Evolutionary conservation across 176 grass and related monocot genomes (phyloP), one percentile per base, ranked within the genome.

Genomic region (Saccharum officinarum): DNA sequence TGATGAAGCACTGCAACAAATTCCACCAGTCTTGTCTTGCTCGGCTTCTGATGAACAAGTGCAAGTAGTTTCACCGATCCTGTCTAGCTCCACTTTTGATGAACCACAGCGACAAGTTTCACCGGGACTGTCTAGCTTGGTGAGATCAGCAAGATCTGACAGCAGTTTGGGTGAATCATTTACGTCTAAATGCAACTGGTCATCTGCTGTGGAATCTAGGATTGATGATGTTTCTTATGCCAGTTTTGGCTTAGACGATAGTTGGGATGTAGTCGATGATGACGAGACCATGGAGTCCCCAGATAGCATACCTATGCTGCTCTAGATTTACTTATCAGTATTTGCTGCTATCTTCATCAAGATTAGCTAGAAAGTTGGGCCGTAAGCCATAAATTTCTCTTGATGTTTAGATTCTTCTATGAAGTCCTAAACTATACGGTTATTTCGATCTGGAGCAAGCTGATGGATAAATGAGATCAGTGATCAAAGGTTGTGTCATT

Each of bases 191-290:
- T 70, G 63, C 75, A 57, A 31, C 34, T 73, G 34, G 64, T 86
- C 86, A 26, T 89, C 82, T 52, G 63, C 69, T 61, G 18, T 22
- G 17, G 49, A 70, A 14, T 42, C 83, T 23, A 69, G 63, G 72
- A 52, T 44, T 30, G 34, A 39, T 37, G 34, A 66, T 50, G 59
- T 16, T 82, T 71, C 82, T 67, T 4, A n/a, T 72, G 36, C 3
- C 4, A 76, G 71, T 10, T 78, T 77, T 66, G 52, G 25, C 41
- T 60, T 71, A 37, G 79, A 82, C 1, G 65, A 83, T 22, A 86
- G 66, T 66, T 86, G 88, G 88, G 78, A 86, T 71, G 72, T 89
- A 14, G 66, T 82, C 0, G 66, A 72, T 34, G 78, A 41, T 63
- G 52, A 82, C 37, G 66, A n/a, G 8, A 60, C 46, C 47, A 7